Conservation (phyloP, 441 rosid genomes). For the Gossypium lobatum region DNA sequence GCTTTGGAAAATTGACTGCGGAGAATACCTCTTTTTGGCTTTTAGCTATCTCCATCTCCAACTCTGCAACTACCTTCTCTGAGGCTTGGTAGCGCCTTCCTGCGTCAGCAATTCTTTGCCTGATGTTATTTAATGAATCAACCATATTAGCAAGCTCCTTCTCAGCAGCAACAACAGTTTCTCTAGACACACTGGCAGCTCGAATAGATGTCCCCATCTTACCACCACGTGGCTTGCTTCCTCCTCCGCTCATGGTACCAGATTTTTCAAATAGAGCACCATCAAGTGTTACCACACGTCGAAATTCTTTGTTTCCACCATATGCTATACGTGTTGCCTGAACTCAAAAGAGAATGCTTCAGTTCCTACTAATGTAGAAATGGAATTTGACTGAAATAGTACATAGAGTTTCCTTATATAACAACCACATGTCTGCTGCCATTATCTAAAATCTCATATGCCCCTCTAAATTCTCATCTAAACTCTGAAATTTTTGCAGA, state of each 20-base stretch:
- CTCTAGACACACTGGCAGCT: conserved; percentile 64
- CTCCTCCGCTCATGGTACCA: conserved; percentile 99
- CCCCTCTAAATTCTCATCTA: neutral
- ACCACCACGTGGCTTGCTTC: conserved; percentile 91
- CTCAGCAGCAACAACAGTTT: conserved; percentile 63
- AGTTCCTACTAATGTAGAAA: neutral
- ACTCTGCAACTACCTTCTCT: conserved; percentile 51
- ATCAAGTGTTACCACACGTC: conserved; percentile 88
- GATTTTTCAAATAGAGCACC: conserved; percentile 94
- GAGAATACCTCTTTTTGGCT: conserved; percentile 70
- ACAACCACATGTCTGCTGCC: neutral
- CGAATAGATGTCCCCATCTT: conserved; percentile 96
- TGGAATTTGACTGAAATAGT: neutral
- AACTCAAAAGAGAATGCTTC: conserved; percentile 11
- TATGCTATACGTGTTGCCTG: conserved; percentile 93
- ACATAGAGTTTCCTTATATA: neutral
- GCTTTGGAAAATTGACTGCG: neutral
- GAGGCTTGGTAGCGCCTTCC: conserved; percentile 54
- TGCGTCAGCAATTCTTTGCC: conserved; percentile 58
- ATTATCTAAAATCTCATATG: neutral
- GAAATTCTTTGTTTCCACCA: conserved; percentile 68
- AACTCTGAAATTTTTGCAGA: neutral
- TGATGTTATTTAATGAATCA: conserved; percentile 46
- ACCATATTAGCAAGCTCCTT: conserved; percentile 56
- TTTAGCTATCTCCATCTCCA: conserved; percentile 90